These are phyloP conservation scores for Aspergillus fijiensis DNA, from an alignment of 2,329 filamentous ascomycete genomes.

Conservation along the genomic window DNA sequence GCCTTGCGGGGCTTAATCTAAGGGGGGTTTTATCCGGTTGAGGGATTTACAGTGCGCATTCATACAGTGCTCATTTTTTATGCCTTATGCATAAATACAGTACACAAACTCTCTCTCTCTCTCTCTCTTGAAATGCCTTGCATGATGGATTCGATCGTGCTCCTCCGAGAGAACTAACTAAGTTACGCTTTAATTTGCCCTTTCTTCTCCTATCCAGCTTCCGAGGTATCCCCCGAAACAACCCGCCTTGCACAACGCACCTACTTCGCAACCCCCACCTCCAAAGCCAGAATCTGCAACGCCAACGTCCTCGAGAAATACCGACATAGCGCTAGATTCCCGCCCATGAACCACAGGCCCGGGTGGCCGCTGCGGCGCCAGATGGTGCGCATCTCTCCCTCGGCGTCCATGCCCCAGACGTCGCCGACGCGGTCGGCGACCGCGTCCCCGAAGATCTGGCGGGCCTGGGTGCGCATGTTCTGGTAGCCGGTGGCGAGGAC, in stretches of 20 bases:
- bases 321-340: constrained; percentile 62
- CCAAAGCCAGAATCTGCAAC: constrained; percentile 50
- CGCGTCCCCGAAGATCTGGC: constrained; percentile 61
- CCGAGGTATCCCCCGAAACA: no score
- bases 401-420: constrained; percentile 61
- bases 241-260: neutral
- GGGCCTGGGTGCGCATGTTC: constrained; percentile 66
- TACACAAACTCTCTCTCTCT: neutral
- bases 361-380: constrained; percentile 64
- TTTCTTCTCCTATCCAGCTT: no score
- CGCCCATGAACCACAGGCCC: constrained; percentile 67
- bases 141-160: neutral
- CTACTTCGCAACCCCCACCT: constrained; percentile 25
- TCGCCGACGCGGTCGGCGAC: constrained; percentile 59
- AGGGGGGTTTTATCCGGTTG: neutral
- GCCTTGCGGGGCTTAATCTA: no score
- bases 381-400: constrained; percentile 58
- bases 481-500: constrained; percentile 61
- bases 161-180: no score
- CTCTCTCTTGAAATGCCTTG: constrained; percentile 5
- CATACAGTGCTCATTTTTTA: neutral
- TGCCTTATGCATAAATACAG: no score
- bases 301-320: constrained; percentile 59
- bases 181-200: no score
- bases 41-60: neutral